Conservation (phyloP, 2,329 filamentous ascomycete genomes). For the Sclerotinia subarctica region DNA sequence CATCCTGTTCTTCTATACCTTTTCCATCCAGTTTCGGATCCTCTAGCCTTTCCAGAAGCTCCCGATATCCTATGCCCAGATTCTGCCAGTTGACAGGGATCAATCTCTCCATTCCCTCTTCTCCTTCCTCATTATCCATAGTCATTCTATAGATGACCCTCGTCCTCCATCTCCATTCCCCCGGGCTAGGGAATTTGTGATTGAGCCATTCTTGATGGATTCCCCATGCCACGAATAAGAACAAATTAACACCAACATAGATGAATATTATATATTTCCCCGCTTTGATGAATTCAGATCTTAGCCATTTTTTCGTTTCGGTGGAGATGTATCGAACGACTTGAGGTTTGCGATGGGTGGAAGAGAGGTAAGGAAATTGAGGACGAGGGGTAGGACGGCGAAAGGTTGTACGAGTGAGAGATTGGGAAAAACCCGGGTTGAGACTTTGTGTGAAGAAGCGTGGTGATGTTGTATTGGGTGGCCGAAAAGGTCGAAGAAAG, state of each 20-base stretch:
- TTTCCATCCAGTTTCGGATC: slow-evolving; percentile 65
- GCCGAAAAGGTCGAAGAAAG: slow-evolving; percentile 40
- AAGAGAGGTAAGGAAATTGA: slow-evolving; percentile 61
- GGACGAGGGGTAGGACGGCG: slow-evolving; percentile 46
- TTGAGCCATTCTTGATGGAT: slow-evolving; percentile 73
- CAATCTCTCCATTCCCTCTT: slow-evolving; percentile 9
- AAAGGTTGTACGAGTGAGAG: slow-evolving; percentile 20
- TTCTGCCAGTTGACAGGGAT: slow-evolving; percentile 59
- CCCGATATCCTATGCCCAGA: slow-evolving; percentile 58
- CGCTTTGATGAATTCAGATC: slow-evolving; percentile 66
- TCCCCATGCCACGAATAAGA: slow-evolving; percentile 60
- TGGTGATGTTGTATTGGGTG: slow-evolving; percentile 34
- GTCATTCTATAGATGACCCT: slow-evolving; percentile 64
- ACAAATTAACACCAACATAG: slow-evolving; percentile 60
- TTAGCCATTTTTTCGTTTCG: slow-evolving; percentile 67
- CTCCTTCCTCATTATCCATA: slow-evolving; percentile 29
- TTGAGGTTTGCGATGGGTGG: slow-evolving; percentile 41
- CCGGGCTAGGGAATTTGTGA: slow-evolving; percentile 72
- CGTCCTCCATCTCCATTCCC: slow-evolving; percentile 74
- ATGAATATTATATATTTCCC: slow-evolving; percentile 64
- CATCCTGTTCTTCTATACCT: slow-evolving; percentile 52
- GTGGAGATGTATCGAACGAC: slow-evolving; percentile 72
- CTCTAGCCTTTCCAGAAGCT: slow-evolving; percentile 65
- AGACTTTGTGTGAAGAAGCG: slow-evolving; percentile 57
- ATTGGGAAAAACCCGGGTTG: slow-evolving; percentile 38